These are phyloP conservation scores for Myxozyma sirexii DNA, from an alignment of 805 yeast genomes.

Conservation along the genomic window DNA sequence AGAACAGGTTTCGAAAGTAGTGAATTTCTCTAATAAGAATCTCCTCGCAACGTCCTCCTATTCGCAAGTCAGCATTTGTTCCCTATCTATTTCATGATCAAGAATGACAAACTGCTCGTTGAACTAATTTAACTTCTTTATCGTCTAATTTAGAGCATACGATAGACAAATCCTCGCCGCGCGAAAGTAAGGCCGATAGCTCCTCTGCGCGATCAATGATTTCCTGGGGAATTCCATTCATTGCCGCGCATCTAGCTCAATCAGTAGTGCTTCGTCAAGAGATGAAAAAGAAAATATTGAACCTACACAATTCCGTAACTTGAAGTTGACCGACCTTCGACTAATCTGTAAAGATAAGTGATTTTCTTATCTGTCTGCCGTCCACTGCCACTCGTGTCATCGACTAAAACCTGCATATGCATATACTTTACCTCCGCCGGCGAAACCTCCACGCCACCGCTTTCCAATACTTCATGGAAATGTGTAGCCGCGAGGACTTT, in stretches of 20 bases:
- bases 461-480: slow-evolving; percentile 43
- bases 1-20: background rate
- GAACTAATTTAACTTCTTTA: slow-evolving; percentile 32
- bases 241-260: slow-evolving; percentile 46
- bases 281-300: background rate
- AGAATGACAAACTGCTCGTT: slow-evolving; percentile 17
- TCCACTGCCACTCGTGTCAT: background rate
- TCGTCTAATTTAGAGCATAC: slow-evolving; percentile 28
- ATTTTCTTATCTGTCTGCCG: slow-evolving; percentile 20
- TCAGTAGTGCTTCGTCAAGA: too few relatives aligned
- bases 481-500: slow-evolving; percentile 49
- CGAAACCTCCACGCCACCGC: background rate
- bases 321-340: slow-evolving; percentile 23
- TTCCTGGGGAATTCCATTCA: slow-evolving; percentile 43
- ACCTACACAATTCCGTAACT: slow-evolving; percentile 25
- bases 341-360: slow-evolving; percentile 21
- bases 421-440: slow-evolving; percentile 41
- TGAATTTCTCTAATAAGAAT: slow-evolving; percentile 40
- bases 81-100: background rate
- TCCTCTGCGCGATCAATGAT: slow-evolving; percentile 44
- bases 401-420: slow-evolving; percentile 44
- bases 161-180: slow-evolving; percentile 35
- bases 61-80: background rate
- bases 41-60: slow-evolving; percentile 39
- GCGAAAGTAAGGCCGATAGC: slow-evolving; percentile 34